Conservation (phyloP, 2,329 filamentous ascomycete species). For the Ceratocystis huliohia region DNA sequence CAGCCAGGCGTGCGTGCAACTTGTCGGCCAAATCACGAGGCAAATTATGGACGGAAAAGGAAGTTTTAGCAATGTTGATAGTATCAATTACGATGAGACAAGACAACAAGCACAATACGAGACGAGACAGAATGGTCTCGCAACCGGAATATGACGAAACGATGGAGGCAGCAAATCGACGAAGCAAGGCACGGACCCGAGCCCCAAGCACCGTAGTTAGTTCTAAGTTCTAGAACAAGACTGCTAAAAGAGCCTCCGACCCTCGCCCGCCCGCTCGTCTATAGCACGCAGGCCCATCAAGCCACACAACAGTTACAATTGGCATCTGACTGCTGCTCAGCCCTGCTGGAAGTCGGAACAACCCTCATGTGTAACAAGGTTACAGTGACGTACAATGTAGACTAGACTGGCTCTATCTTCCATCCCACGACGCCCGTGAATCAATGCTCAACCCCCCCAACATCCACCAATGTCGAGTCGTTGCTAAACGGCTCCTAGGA, state of each 20-base stretch:
- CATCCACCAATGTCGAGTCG: neutral
- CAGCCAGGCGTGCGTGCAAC: too few relatives aligned
- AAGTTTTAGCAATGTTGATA: neutral
- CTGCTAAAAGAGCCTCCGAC: neutral
- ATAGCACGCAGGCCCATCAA: too few relatives aligned
- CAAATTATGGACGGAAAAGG: neutral
- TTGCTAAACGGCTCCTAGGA: neutral
- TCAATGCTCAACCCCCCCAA: too few relatives aligned
- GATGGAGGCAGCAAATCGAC: neutral
- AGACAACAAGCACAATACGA: constrained; percentile 15
- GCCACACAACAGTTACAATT: too few relatives aligned
- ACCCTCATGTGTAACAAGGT: too few relatives aligned
- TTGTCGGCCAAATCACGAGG: neutral
- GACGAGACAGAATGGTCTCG: constrained; percentile 5
- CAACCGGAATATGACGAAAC: neutral
- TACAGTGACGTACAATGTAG: too few relatives aligned
- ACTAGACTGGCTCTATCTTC: too few relatives aligned
- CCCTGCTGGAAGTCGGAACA: too few relatives aligned
- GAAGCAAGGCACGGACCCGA: neutral
- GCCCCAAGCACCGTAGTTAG: neutral
- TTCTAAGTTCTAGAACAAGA: neutral
- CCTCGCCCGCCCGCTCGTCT: too few relatives aligned
- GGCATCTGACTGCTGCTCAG: too few relatives aligned
- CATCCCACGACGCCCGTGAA: too few relatives aligned
- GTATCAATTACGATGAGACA: neutral